Evolutionary conservation across 441 rosid genomes (phyloP).

Genomic region (Viola pubescens): DNA sequence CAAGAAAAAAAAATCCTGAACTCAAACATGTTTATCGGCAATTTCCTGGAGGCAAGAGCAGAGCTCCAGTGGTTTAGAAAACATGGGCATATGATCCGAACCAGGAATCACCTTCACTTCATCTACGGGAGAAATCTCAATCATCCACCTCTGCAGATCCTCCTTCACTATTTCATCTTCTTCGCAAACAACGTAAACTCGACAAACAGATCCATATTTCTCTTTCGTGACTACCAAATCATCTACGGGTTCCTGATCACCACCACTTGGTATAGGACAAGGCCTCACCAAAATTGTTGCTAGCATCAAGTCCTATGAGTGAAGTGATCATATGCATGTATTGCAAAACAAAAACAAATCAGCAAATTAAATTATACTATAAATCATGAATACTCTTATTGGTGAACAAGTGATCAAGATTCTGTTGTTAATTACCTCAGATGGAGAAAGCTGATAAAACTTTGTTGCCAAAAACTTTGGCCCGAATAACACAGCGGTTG

Average conservation of each 20-base stretch:
- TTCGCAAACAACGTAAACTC: slow-evolving; percentile 24
- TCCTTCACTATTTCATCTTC: slow-evolving; percentile 12
- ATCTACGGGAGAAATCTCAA: slow-evolving; percentile 22
- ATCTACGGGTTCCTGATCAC: neutral
- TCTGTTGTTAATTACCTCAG: slow-evolving; percentile 18
- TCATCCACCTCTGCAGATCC: slow-evolving; percentile 30
- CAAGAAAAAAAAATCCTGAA: too few relatives aligned
- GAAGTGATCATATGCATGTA: neutral
- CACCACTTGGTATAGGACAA: neutral
- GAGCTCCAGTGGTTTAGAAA: slow-evolving; percentile 23
- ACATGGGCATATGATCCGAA: slow-evolving; percentile 35
- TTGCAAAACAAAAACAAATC: neutral
- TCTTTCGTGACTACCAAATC: slow-evolving; percentile 18
- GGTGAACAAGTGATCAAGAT: neutral
- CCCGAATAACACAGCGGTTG: slow-evolving; percentile 11
- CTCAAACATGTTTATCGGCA: slow-evolving; percentile 10
- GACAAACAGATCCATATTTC: slow-evolving; percentile 20
- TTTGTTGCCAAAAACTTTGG: slow-evolving; percentile 17
- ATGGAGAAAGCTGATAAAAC: slow-evolving; percentile 31
- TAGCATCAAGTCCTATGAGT: slow-evolving; percentile 20
- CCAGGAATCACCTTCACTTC: slow-evolving; percentile 23
- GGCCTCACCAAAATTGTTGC: slow-evolving; percentile 26
- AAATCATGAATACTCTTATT: neutral
- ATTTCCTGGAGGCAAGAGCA: slow-evolving; percentile 19
- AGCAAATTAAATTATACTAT: neutral